phyloP scores from a whole-genome alignment of 345 rosid species.

The Raphanus sativus region DNA sequence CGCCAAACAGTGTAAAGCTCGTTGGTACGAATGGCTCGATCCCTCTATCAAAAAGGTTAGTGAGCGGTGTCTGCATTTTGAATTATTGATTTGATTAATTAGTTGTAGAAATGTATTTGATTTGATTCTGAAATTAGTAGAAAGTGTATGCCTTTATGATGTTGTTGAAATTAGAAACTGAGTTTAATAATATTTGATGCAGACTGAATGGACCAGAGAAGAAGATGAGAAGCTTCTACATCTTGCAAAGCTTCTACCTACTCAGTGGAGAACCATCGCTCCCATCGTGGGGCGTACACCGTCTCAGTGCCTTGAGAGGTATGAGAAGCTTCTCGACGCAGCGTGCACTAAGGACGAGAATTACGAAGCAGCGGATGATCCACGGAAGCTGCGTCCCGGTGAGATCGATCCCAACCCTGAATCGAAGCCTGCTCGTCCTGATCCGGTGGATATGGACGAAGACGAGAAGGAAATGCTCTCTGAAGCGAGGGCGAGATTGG shows the following conservation, averaged over 20 bases:
- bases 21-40: slow-evolving; percentile 99
- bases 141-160: background rate
- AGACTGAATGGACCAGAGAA: slow-evolving; percentile 99
- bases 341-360: slow-evolving; percentile 97
- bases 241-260: slow-evolving; percentile 98
- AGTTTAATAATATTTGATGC: slow-evolving; percentile 3
- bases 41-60: slow-evolving; percentile 94
- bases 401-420: slow-evolving; percentile 99
- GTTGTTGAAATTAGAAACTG: too few species aligned
- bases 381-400: slow-evolving; percentile 93
- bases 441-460: slow-evolving; percentile 99
- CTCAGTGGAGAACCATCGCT: slow-evolving; percentile 99
- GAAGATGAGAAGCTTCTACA: slow-evolving; percentile 99
- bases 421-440: slow-evolving; percentile 98
- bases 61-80: background rate
- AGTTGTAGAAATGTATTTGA: background rate
- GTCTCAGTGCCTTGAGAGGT: slow-evolving; percentile 96
- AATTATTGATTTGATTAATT: background rate
- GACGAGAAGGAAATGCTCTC: slow-evolving; percentile 99
- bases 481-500: slow-evolving; percentile 94
- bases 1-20: slow-evolving; percentile 99
- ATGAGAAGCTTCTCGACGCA: slow-evolving; percentile 96
- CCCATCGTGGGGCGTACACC: slow-evolving; percentile 99
- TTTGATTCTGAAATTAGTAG: background rate
- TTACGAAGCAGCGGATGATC: slow-evolving; percentile 95